These are phyloP conservation scores for Diaporthe sp. DNA, from an alignment of 2,329 filamentous ascomycete species.

Conservation along the genomic window DNA sequence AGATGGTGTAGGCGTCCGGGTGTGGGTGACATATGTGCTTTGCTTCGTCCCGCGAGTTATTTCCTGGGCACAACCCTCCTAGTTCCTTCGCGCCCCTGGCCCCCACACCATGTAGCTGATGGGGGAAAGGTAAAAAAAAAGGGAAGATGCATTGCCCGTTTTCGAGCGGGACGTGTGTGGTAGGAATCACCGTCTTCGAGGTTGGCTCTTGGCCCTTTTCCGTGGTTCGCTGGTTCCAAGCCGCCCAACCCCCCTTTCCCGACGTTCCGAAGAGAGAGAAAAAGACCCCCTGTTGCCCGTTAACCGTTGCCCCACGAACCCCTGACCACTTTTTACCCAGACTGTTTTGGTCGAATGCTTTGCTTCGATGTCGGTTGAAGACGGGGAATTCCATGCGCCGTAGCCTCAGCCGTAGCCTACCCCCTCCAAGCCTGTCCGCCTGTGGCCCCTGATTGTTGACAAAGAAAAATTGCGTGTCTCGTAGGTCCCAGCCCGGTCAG, in stretches of 20 bases:
- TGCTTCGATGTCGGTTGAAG: constrained; percentile 7
- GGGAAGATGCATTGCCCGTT: constrained; percentile 10
- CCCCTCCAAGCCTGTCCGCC: not conserved
- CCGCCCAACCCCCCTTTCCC: constrained; percentile 11
- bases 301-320: constrained; percentile 5
- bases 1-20: not conserved
- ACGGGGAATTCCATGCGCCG: constrained; percentile 1
- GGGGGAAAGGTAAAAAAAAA: not conserved
- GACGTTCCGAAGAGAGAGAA: constrained; percentile 17
- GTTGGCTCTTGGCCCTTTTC: constrained; percentile 20
- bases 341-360: constrained; percentile 11
- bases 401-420: constrained; percentile 14
- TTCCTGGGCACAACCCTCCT: constrained; percentile 28
- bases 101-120: not conserved
- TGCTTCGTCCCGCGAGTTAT: constrained; percentile 31
- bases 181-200: not conserved
- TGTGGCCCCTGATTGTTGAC: constrained; percentile 22
- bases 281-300: constrained; percentile 5
- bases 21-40: constrained; percentile 22
- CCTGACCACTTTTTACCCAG: not conserved
- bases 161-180: constrained; percentile 4
- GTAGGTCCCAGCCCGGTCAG: constrained; percentile 27
- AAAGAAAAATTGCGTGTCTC: constrained; percentile 27
- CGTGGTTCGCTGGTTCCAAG: constrained; percentile 21
- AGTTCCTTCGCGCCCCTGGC: constrained; percentile 26